phyloP scores from a whole-genome alignment of 176 grass and related monocot genomes.

The Elymus sibiricus region DNA sequence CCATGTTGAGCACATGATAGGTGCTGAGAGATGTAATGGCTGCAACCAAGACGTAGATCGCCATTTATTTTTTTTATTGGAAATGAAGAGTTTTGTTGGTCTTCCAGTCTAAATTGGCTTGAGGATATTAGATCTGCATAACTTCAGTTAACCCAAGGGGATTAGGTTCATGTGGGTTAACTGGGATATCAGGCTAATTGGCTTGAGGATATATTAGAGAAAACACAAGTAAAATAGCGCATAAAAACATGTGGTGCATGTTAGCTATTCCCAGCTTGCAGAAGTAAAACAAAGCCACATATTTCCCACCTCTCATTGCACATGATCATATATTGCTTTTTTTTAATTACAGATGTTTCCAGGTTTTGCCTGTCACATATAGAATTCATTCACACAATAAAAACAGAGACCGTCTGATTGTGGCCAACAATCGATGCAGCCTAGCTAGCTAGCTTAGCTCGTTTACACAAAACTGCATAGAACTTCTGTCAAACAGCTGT shows the following conservation, averaged over 20 bases:
- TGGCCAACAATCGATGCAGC: background rate
- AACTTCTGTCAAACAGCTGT: conserved; percentile 18
- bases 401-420: background rate
- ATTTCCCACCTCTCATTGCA: background rate
- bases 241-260: background rate
- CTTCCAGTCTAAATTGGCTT: background rate
- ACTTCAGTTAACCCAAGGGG: background rate
- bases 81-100: background rate
- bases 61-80: background rate
- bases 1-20: conserved; percentile 16
- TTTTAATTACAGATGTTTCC: background rate
- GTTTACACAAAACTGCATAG: background rate
- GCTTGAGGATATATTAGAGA: no score
- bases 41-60: background rate
- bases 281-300: background rate
- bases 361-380: background rate
- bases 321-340: background rate
- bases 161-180: background rate
- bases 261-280: background rate
- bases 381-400: background rate
- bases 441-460: background rate
- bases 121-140: background rate
- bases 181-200: no score
- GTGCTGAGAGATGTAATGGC: background rate
- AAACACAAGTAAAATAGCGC: background rate